Conservation (phyloP, 2,329 filamentous ascomycete species). For the Didymella arachidicola region DNA sequence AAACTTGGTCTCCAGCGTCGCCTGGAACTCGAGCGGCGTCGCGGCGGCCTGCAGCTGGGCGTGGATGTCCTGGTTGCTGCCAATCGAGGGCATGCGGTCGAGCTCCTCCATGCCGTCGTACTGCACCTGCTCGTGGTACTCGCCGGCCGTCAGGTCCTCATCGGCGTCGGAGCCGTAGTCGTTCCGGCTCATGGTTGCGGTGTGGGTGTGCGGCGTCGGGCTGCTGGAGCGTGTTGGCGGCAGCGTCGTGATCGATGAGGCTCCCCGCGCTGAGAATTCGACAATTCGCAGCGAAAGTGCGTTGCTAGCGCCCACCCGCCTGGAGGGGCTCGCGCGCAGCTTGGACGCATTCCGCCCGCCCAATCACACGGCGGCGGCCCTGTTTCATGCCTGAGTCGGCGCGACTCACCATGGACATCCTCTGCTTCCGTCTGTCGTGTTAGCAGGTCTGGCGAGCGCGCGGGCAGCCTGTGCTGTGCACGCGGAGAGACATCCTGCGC, state of each 20-base stretch:
- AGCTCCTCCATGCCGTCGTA: conserved; percentile 87
- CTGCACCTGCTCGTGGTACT: conserved; percentile 90
- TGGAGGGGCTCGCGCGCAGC: neutral
- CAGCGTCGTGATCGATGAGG: conserved; percentile 24
- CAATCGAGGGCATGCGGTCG: conserved; percentile 69
- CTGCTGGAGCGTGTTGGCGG: conserved; percentile 8
- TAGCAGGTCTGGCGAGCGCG: conserved; percentile 15
- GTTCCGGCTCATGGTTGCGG: conserved; percentile 34
- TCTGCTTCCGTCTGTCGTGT: conserved; percentile 4
- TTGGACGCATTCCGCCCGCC: neutral
- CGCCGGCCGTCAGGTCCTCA: conserved; percentile 90
- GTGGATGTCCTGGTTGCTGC: conserved; percentile 89
- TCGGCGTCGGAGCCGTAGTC: conserved; percentile 78
- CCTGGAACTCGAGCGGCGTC: conserved; percentile 94
- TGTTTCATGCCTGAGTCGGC: conserved; percentile 7
- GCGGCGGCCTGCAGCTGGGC: conserved; percentile 89
- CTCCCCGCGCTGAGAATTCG: conserved; percentile 25
- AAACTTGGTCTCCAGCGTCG: conserved; percentile 95
- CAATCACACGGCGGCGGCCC: conserved; percentile 13
- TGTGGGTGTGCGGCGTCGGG: conserved; percentile 18
- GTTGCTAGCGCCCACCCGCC: conserved; percentile 17
- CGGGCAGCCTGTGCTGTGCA: conserved; percentile 8
- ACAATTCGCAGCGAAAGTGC: conserved; percentile 14
- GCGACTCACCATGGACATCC: conserved; percentile 3
- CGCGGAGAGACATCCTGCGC: conserved; percentile 14